A percentile compares a stretch with the other conserved stretches of the same genome.
Evolutionary conservation across 192 early-diverging fungal species (phyloP).

Genomic region (Podila verticillata): DNA sequence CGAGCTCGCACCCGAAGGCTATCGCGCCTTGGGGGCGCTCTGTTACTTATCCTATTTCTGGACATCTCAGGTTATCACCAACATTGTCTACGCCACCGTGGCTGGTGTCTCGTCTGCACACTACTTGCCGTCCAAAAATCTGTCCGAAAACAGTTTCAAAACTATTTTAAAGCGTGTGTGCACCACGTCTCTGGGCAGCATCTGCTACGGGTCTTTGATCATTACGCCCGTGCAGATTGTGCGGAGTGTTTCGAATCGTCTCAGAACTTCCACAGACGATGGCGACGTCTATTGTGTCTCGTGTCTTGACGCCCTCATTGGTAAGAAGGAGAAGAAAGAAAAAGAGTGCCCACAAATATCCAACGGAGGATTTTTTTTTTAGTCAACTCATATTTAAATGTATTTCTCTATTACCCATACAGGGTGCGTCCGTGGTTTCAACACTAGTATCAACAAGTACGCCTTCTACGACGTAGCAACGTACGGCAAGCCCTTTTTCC

Average conservation of each 20-base stretch:
- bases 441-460: conserved; percentile 72
- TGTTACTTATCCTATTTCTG: not conserved
- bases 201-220: not conserved
- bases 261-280: not conserved
- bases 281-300: not conserved
- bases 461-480: conserved; percentile 83
- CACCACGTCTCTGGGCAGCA: not conserved
- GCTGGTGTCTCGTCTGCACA: not conserved
- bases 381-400: not conserved
- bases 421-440: conserved; percentile 69
- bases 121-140: not conserved
- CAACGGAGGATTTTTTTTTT: not conserved
- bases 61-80: not conserved
- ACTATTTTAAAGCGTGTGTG: not conserved
- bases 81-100: not conserved
- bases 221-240: not conserved
- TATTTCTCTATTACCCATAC: not conserved
- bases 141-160: not conserved
- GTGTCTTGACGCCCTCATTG: not conserved
- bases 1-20: too few species aligned
- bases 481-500: conserved; percentile 65
- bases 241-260: not conserved
- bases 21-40: not conserved
- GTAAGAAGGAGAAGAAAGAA: not conserved
- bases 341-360: not conserved